Base-by-base conservation (phyloP, 2,329 filamentous ascomycete species). In the Pseudopyricularia cyperi region DNA sequence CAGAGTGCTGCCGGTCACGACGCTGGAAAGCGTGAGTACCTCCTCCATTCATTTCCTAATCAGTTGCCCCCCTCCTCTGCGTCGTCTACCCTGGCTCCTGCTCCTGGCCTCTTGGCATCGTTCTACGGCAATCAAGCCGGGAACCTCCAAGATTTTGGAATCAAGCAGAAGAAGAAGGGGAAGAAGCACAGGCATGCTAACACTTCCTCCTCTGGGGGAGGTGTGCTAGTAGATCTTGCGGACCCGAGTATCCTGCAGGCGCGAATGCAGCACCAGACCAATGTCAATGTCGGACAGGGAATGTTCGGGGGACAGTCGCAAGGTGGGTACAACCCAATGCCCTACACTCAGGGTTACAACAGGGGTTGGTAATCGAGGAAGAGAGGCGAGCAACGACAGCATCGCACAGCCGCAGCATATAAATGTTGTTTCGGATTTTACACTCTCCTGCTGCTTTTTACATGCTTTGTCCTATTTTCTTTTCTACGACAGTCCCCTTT, bases 101-200 rank as follows among this genome's bases (percentile, higher is more conserved):
- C 87, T 82, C 83, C 88, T 77, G 84, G 85, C 77, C 85, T 90
- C 78, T 77, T 91, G 75, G 85, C 81, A 80, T 87, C 87, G 80
- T 87, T 93, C 77, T 94, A 94, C 77, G 87, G 86, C 74, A 77
- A 82, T 68, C 85, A 87, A 75, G 75, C 85, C 76, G 87, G 86
- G 76, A 80, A 82, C 73, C 89, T 88, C 75, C 87, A 90, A 83
- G 89, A 95, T 69, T 83, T 85, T 75, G 86, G 86, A 75, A 85
- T 87, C 75, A 94, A 95, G 84, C 89, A 94, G 82, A 95, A 95
- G 85, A 96, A 95, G 83, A 95, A 95, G 89, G 89, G 89, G 78
- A 96, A 95, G 83, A 96, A 96, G 89, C 91, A 96, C 80, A 94
- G 90, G 84, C 90, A 96, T 85, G 91, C 89, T 93, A 95, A 96